Percentiles rank a stretch among this genome's conserved stretches.
These are phyloP conservation scores for Lachancea quebecensis DNA, from an alignment of 805 yeast species.

Conservation along the genomic window DNA sequence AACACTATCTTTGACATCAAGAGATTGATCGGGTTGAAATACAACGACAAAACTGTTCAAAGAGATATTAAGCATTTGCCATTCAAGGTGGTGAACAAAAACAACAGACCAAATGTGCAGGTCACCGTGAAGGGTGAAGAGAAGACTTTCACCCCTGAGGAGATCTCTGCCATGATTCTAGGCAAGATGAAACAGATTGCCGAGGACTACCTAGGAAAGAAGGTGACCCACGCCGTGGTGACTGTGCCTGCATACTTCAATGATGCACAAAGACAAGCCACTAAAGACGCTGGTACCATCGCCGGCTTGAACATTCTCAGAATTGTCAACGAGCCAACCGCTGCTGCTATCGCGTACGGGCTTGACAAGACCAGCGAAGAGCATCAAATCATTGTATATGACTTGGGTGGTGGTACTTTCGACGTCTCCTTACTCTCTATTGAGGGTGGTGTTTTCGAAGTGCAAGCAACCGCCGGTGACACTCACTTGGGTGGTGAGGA, in stretches of 20 bases:
- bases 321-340: constrained; percentile 92
- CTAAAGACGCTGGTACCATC: constrained; percentile 88
- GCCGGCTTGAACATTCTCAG: constrained; percentile 85
- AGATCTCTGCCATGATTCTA: constrained; percentile 85
- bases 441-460: constrained; percentile 90
- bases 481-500: constrained; percentile 98
- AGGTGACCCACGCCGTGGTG: constrained; percentile 84
- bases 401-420: constrained; percentile 96
- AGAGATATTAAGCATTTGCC: constrained; percentile 80
- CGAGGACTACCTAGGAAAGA: constrained; percentile 79
- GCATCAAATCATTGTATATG: constrained; percentile 86
- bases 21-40: constrained; percentile 84
- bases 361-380: constrained; percentile 76
- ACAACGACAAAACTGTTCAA: constrained; percentile 68
- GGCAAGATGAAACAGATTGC: constrained; percentile 90
- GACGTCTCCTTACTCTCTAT: constrained; percentile 84
- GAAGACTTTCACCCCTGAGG: constrained; percentile 84
- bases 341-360: constrained; percentile 97
- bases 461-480: constrained; percentile 91
- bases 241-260: constrained; percentile 92
- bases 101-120: constrained; percentile 76
- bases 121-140: constrained; percentile 69
- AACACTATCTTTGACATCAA: constrained; percentile 89
- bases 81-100: constrained; percentile 57
- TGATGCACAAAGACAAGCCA: constrained; percentile 92